Evolutionary conservation across 306 rosid genomes (phyloP).

Genomic region (Castanospermum australe): DNA sequence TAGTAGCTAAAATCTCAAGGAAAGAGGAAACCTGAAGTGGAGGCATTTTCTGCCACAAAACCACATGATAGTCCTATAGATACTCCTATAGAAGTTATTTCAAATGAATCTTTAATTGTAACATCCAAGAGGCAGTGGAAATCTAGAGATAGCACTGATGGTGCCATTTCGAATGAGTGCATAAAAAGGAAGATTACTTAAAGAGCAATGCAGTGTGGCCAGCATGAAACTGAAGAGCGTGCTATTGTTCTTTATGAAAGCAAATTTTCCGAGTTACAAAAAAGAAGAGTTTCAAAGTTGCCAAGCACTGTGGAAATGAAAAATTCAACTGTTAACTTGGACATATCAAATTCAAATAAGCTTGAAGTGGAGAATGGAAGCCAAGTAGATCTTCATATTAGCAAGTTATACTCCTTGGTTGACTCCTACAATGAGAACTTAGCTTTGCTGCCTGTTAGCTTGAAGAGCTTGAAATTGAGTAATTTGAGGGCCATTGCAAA

Average conservation of each 20-base stretch:
- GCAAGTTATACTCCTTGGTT: not conserved
- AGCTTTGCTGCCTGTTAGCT: not conserved
- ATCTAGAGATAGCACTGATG: slow-evolving; percentile 19
- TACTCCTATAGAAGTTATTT: slow-evolving; percentile 5
- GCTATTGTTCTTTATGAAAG: slow-evolving; percentile 38
- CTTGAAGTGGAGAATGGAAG: slow-evolving; percentile 23
- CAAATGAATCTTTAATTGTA: slow-evolving; percentile 25
- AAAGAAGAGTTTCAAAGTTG: slow-evolving; percentile 25
- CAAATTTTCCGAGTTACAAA: slow-evolving; percentile 35
- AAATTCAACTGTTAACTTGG: slow-evolving; percentile 26
- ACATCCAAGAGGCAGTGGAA: slow-evolving; percentile 43
- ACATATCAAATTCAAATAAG: slow-evolving; percentile 8
- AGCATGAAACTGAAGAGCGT: slow-evolving; percentile 18
- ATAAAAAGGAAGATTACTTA: slow-evolving; percentile 11
- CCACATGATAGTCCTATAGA: not conserved
- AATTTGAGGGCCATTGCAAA: slow-evolving; percentile 47
- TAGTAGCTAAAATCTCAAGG: slow-evolving; percentile 16
- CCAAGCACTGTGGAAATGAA: not conserved
- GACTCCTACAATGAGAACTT: slow-evolving; percentile 21
- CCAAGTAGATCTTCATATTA: slow-evolving; percentile 8
- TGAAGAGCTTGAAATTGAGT: slow-evolving; percentile 11
- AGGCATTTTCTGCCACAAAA: slow-evolving; percentile 22
- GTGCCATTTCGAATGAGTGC: slow-evolving; percentile 29
- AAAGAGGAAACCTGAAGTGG: slow-evolving; percentile 37
- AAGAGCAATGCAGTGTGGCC: slow-evolving; percentile 24